Evolutionary conservation across 1,139 yeast genomes (phyloP).

Genomic region (Arxiozyma telluris): DNA sequence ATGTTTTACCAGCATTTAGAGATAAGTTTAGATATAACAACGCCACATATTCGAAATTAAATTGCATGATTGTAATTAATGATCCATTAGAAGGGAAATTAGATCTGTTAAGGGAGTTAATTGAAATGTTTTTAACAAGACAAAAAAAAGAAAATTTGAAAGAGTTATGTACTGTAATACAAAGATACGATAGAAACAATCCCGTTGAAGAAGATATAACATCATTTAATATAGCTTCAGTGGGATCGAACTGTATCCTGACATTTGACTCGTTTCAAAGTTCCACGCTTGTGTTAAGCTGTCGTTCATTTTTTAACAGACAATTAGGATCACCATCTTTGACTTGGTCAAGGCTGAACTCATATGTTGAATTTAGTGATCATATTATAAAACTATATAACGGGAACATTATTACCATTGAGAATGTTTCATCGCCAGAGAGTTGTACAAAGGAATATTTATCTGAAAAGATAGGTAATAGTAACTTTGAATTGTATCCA

Average conservation of each 20-base stretch:
- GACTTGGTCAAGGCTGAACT: constrained; percentile 23
- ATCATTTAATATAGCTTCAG: neutral
- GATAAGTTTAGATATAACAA: constrained; percentile 6
- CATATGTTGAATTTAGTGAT: constrained; percentile 19
- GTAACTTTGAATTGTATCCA: neutral
- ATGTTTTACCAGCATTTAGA: constrained; percentile 6
- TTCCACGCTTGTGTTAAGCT: constrained; percentile 17
- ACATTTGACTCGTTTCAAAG: constrained; percentile 19
- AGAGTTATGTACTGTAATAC: neutral
- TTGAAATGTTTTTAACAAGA: neutral
- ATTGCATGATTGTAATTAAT: constrained; percentile 4
- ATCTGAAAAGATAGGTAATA: neutral
- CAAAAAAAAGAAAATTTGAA: neutral
- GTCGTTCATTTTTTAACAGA: constrained; percentile 18
- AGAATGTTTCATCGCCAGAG: neutral
- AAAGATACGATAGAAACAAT: neutral
- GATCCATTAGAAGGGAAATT: neutral
- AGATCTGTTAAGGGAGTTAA: neutral
- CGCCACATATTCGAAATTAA: constrained; percentile 5
- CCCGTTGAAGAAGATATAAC: constrained; percentile 1
- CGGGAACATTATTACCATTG: constrained; percentile 14
- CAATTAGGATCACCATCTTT: constrained; percentile 6
- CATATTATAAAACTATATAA: constrained; percentile 18
- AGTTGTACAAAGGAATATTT: neutral
- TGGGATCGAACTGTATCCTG: constrained; percentile 6